Evolutionary conservation across 2,329 filamentous ascomycete species (phyloP).

Genomic region (Colletotrichum sojae): DNA sequence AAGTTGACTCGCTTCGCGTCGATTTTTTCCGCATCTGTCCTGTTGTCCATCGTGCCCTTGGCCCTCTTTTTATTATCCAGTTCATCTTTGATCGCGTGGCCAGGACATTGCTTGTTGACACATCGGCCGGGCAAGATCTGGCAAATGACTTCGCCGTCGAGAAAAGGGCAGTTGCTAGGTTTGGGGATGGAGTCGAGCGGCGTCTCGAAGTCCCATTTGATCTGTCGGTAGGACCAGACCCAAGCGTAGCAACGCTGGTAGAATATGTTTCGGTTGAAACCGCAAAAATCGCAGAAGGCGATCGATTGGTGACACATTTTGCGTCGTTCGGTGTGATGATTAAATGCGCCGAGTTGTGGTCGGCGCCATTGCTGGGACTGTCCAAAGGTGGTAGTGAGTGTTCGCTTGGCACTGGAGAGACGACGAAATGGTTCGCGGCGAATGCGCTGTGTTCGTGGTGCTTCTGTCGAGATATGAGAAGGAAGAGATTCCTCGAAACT

Average conservation of each 20-base stretch:
- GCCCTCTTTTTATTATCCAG: conserved; percentile 18
- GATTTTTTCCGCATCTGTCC: conserved; percentile 94
- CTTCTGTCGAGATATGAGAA: no score
- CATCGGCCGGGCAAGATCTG: conserved; percentile 38
- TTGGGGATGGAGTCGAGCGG: conserved; percentile 30
- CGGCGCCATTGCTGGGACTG: no score
- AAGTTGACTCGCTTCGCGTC: conserved; percentile 65
- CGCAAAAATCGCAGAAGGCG: conserved; percentile 40
- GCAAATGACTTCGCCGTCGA: conserved; percentile 26
- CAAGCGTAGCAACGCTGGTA: conserved; percentile 37
- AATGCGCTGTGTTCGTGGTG: no score
- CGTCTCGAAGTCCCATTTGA: conserved; percentile 33
- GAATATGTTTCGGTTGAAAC: conserved; percentile 39
- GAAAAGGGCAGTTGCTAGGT: conserved; percentile 28
- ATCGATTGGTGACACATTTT: conserved; percentile 41
- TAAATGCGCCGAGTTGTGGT: no score
- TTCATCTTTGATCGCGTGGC: conserved; percentile 16
- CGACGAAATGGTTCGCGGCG: no score
- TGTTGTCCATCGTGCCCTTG: conserved; percentile 74
- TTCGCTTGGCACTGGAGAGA: no score
- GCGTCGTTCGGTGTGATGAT: not conserved
- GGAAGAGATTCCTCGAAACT: no score
- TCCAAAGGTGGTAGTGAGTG: no score
- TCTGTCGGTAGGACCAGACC: conserved; percentile 21
- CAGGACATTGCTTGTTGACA: conserved; percentile 23